Conservation (phyloP, 768 basidiomycete species). For the Pulveroboletus ravenelii region DNA sequence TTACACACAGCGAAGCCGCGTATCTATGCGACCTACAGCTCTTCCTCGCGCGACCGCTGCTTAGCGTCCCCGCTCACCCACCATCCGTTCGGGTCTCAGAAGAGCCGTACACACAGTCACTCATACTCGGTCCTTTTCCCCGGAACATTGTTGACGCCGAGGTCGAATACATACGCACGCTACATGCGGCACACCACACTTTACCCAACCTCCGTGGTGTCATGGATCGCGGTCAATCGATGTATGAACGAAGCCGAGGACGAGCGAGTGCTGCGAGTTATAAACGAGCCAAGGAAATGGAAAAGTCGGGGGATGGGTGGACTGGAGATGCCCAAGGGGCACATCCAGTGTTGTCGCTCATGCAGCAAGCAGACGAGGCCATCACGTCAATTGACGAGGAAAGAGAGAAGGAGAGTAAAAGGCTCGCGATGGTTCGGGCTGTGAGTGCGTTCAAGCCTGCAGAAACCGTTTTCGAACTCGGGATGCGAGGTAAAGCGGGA, state of each 20-base stretch:
- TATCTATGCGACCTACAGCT: conserved; percentile 90
- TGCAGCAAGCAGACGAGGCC: conserved; percentile 32
- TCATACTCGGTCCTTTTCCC: conserved; percentile 80
- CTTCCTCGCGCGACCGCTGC: conserved; percentile 79
- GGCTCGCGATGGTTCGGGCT: conserved; percentile 63
- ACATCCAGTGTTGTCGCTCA: conserved; percentile 61
- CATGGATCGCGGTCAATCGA: conserved; percentile 81
- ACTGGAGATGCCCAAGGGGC: conserved; percentile 54
- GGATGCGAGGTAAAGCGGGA: conserved; percentile 57
- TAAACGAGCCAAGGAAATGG: conserved; percentile 84
- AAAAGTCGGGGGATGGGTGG: conserved; percentile 63
- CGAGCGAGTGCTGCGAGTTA: conserved; percentile 86
- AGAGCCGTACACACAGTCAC: conserved; percentile 60
- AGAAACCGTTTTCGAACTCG: conserved; percentile 91
- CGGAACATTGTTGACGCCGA: conserved; percentile 79
- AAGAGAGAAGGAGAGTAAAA: conserved; percentile 34
- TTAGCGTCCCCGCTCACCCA: conserved; percentile 36
- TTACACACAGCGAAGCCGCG: conserved; percentile 81
- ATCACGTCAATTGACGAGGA: conserved; percentile 33
- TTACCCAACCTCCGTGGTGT: conserved; percentile 69
- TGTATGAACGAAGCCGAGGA: conserved; percentile 93
- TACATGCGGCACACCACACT: conserved; percentile 60
- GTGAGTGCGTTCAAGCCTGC: conserved; percentile 79
- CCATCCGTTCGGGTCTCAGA: conserved; percentile 43
- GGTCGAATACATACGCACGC: conserved; percentile 66